Evolutionary conservation across 2,329 filamentous ascomycete species (phyloP), one percentile per base, ranked within the genome.

Genomic region (Xylariaceae sp.): DNA sequence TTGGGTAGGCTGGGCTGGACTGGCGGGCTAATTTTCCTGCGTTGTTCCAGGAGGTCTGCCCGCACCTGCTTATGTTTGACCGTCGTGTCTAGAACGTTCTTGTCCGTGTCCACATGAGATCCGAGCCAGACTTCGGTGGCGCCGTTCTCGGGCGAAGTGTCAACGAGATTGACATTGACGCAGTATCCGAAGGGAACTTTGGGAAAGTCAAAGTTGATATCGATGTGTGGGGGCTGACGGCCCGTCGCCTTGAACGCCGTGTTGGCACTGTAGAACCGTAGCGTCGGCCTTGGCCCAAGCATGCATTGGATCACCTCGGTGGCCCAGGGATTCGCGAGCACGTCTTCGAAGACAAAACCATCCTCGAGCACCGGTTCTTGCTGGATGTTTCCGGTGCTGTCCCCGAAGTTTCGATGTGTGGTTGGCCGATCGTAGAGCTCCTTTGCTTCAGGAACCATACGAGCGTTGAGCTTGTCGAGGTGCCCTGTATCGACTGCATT

Each of bases 61-160:
- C 68, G 70, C 51, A 77, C 73, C 51, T 65, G 47, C 44, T 54
- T 42, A 9, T 56, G 26, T 37, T 53, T 40, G 52, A 46, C 20
- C 7, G 56, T 47, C 9, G 59, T 44, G 47, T 65, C 61, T 53
- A 71, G 69, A 43, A 69, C 64, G 21, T 66, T 54, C 37, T 66
- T 57, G 55, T 70, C 61, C 52, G 73, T 74, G 19, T 74, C 73
- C n/a, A 66, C 56, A 60, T 82, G 80, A 0, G 74, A 78, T 1
- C 79, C 79, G 0, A 77, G 71, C 79, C 80, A 82, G 16, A 82
- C 65, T 63, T 82, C 79, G 0, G 79, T 83, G 1, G 74, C 72
- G 16, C 79, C 80, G 50, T 81, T 81, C 14, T 74, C 66, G 1
- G 75, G 70, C 2, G 71, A 71, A 43, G 76, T 76, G 23, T 77